phyloP scores from a whole-genome alignment of 2,329 filamentous ascomycete genomes.

The Leptographium procerum region DNA sequence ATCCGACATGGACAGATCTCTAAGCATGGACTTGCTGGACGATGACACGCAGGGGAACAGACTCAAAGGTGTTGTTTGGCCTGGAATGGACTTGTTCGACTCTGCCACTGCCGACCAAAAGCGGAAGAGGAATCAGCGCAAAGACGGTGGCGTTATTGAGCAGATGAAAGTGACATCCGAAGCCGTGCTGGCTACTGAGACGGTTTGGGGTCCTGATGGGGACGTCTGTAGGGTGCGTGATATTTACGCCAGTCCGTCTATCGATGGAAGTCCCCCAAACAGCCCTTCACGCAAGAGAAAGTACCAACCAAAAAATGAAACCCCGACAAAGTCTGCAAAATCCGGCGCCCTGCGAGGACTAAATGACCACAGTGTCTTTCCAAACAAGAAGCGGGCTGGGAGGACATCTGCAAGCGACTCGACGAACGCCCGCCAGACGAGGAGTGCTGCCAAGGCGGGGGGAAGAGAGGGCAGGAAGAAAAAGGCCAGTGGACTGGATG shows the following conservation, averaged over 20 bases:
- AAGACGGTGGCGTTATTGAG: constrained; percentile 58
- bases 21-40: constrained; percentile 10
- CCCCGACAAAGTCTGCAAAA: background rate
- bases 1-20: constrained; percentile 14
- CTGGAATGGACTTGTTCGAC: constrained; percentile 74
- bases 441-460: background rate
- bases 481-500: background rate
- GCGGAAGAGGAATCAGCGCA: constrained; percentile 66
- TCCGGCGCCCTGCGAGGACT: background rate
- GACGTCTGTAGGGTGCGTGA: constrained; percentile 40
- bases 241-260: constrained; percentile 49
- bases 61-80: constrained; percentile 64
- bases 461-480: constrained; percentile 1
- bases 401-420: background rate
- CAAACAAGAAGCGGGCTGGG: constrained; percentile 1
- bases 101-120: constrained; percentile 63
- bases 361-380: background rate
- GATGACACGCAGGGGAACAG: constrained; percentile 25
- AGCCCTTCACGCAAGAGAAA: constrained; percentile 11
- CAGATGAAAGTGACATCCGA: constrained; percentile 54
- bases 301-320: background rate
- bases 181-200: constrained; percentile 51
- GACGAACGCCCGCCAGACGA: background rate
- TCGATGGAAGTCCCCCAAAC: constrained; percentile 38
- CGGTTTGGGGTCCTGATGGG: constrained; percentile 46